phyloP scores from a whole-genome alignment of 2,329 filamentous ascomycete species.

The Penicillium sp. region DNA sequence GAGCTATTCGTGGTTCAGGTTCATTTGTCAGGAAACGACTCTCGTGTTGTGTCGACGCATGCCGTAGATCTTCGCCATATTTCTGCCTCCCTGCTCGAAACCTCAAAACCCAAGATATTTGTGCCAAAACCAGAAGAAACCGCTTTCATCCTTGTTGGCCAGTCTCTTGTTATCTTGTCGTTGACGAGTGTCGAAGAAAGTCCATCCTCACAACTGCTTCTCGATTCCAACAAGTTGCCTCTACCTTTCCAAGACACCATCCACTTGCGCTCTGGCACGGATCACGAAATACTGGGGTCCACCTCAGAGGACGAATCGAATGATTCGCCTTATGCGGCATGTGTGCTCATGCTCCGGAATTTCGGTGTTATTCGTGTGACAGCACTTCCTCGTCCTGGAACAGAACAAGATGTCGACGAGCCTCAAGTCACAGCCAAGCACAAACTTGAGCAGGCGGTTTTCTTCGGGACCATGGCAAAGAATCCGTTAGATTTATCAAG shows the following conservation, averaged over 20 bases:
- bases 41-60: conserved; percentile 64
- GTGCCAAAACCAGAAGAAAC: conserved; percentile 76
- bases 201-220: conserved; percentile 72
- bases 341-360: conserved; percentile 56
- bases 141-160: conserved; percentile 77
- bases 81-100: conserved; percentile 39
- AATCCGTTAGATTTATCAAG: conserved; percentile 86
- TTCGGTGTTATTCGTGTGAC: conserved; percentile 58
- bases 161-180: conserved; percentile 74
- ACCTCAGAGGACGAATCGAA: conserved; percentile 46
- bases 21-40: conserved; percentile 54
- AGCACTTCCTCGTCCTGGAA: conserved; percentile 33
- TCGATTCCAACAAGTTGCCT: conserved; percentile 62
- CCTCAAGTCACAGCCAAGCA: conserved; percentile 71
- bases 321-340: conserved; percentile 41
- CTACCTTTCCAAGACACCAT: conserved; percentile 81
- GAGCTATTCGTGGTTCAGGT: conserved; percentile 76
- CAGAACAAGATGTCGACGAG: conserved; percentile 50
- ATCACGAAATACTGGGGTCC: conserved; percentile 51
- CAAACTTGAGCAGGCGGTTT: conserved; percentile 91
- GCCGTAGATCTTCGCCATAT: conserved; percentile 65
- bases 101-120: conserved; percentile 64
- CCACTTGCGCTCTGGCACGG: conserved; percentile 62
- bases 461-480: conserved; percentile 77
- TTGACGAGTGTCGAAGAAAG: conserved; percentile 65